phyloP scores from a whole-genome alignment of 176 grass and related monocot genomes.

The Ensete ventricosum region DNA sequence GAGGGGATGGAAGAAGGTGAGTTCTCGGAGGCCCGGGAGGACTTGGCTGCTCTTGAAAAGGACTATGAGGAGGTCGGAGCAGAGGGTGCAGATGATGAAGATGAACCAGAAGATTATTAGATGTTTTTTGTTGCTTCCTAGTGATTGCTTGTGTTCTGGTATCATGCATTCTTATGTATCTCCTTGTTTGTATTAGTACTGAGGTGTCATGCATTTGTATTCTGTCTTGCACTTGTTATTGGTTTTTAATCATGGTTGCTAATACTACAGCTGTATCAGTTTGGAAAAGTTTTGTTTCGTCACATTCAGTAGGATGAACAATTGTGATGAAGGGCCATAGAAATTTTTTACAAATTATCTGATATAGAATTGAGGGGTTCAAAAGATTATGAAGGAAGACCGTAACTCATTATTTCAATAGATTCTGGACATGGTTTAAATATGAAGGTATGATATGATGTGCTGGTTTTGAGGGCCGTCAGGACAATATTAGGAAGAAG shows the following conservation, averaged over 20 bases:
- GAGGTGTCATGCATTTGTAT: background rate
- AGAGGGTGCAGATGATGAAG: conserved; percentile 60
- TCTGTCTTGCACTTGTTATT: background rate
- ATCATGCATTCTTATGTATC: background rate
- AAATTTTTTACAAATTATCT: no score
- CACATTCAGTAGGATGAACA: no score
- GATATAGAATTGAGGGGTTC: no score
- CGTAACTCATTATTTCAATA: no score
- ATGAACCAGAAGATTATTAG: conserved; percentile 65
- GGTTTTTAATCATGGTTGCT: background rate
- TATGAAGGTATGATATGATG: no score
- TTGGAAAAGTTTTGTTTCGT: no score
- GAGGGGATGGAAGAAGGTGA: conserved; percentile 89
- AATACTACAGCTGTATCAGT: background rate
- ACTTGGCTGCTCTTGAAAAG: conserved; percentile 80
- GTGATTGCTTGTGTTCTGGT: background rate
- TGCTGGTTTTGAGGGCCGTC: no score
- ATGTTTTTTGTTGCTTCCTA: background rate
- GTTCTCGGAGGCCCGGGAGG: conserved; percentile 78
- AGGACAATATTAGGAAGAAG: no score
- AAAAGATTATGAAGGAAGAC: no score
- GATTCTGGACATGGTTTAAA: no score
- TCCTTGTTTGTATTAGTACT: background rate
- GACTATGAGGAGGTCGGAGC: conserved; percentile 76
- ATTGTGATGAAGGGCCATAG: no score